phyloP scores from a whole-genome alignment of 2,329 filamentous ascomycete species.

The Pestalotiopsis sp. region DNA sequence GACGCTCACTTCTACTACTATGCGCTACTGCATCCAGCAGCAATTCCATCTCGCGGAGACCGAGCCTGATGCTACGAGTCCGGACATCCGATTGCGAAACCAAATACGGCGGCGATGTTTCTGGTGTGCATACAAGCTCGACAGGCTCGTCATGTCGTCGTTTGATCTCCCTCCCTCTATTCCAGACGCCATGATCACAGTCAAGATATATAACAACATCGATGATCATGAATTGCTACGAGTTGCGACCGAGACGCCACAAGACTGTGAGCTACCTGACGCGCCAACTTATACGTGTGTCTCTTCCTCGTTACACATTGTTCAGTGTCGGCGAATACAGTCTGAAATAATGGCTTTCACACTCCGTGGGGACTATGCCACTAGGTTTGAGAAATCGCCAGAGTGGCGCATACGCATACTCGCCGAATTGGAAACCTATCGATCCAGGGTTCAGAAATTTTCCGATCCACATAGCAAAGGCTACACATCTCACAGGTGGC shows the following conservation, averaged over 20 bases:
- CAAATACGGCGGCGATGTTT: slow-evolving; percentile 14
- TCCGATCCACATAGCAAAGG: slow-evolving; percentile 9
- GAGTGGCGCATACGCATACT: slow-evolving; percentile 15
- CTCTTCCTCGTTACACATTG: slow-evolving; percentile 12
- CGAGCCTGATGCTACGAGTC: neutral
- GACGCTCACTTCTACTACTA: slow-evolving; percentile 10
- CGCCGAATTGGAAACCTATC: slow-evolving; percentile 12
- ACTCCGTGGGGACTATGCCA: slow-evolving; percentile 10
- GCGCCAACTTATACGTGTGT: slow-evolving; percentile 5
- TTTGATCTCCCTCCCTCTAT: slow-evolving; percentile 14
- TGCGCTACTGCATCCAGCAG: slow-evolving; percentile 9
- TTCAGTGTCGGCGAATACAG: slow-evolving; percentile 13
- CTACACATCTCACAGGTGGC: slow-evolving; percentile 11
- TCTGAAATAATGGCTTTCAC: slow-evolving; percentile 12
- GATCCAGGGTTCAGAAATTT: slow-evolving; percentile 12
- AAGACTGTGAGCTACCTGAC: slow-evolving; percentile 5
- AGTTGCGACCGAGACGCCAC: neutral
- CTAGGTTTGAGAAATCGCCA: neutral
- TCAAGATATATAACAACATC: slow-evolving; percentile 13
- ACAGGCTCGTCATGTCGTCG: slow-evolving; percentile 6
- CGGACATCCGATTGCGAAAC: neutral
- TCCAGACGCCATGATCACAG: slow-evolving; percentile 10
- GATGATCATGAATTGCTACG: slow-evolving; percentile 8
- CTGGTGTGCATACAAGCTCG: slow-evolving; percentile 14
- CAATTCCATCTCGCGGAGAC: slow-evolving; percentile 13